Conservation (phyloP, 768 basidiomycete genomes). For the Clavaria fumosa region DNA sequence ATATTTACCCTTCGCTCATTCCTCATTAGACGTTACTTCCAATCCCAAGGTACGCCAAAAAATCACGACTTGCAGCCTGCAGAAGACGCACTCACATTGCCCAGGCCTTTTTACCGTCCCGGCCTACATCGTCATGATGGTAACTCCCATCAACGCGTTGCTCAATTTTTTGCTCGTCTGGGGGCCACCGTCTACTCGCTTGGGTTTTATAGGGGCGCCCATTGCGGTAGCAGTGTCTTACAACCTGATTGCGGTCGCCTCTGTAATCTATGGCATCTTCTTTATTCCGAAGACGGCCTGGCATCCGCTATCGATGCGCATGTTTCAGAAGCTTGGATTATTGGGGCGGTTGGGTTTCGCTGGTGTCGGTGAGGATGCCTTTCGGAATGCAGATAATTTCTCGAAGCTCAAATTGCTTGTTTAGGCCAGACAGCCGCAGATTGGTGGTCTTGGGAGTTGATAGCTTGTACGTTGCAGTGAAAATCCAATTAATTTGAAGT, state of each 20-base stretch:
- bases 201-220: slow-evolving; percentile 89
- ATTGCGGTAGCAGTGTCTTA: slow-evolving; percentile 83
- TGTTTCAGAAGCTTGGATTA: slow-evolving; percentile 42
- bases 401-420: background rate
- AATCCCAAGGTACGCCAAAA: slow-evolving; percentile 48
- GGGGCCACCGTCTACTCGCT: slow-evolving; percentile 62
- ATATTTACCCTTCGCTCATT: slow-evolving; percentile 1
- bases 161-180: slow-evolving; percentile 84
- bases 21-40: slow-evolving; percentile 47
- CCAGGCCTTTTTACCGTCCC: slow-evolving; percentile 69
- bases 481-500: no score
- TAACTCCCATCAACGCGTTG: slow-evolving; percentile 75
- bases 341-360: slow-evolving; percentile 66
- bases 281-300: slow-evolving; percentile 54
- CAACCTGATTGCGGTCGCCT: slow-evolving; percentile 61
- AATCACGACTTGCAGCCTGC: background rate
- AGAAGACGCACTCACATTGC: background rate
- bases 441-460: slow-evolving; percentile 96
- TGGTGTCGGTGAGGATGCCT: slow-evolving; percentile 42
- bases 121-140: slow-evolving; percentile 64
- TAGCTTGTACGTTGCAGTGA: slow-evolving; percentile 30
- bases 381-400: background rate
- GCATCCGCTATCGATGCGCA: slow-evolving; percentile 52
- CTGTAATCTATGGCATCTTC: slow-evolving; percentile 46
- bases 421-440: slow-evolving; percentile 69